These are phyloP conservation scores for Fraxinus nigra DNA, from an alignment of 305 asterid species.

Conservation along the genomic window DNA sequence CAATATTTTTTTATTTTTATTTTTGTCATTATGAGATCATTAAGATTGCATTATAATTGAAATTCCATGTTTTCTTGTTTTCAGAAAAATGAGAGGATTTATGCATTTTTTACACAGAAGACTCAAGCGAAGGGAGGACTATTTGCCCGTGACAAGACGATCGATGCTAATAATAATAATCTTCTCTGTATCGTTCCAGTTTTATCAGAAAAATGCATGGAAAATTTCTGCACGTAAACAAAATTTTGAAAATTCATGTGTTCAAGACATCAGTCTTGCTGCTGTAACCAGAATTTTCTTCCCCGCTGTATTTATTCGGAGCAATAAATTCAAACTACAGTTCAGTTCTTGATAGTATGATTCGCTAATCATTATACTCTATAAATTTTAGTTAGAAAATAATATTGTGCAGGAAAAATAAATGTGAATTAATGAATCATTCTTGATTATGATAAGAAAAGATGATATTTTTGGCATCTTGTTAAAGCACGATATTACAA, in stretches of 20 bases:
- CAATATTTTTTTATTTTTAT: not conserved
- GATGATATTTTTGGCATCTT: slow-evolving; percentile 25
- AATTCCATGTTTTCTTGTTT: slow-evolving; percentile 7
- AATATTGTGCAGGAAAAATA: not conserved
- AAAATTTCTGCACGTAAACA: not conserved
- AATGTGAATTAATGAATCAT: not conserved
- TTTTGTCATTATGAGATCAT: not conserved
- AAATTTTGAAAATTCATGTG: slow-evolving; percentile 8
- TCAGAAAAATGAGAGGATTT: slow-evolving; percentile 37
- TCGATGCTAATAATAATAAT: slow-evolving; percentile 17
- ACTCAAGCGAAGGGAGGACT: not conserved
- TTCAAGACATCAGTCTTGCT: slow-evolving; percentile 20
- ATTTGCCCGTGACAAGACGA: not conserved
- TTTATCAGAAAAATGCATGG: slow-evolving; percentile 13
- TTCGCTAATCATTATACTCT: not conserved
- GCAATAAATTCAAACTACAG: slow-evolving; percentile 11
- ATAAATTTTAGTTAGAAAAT: not conserved
- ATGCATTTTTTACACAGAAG: slow-evolving; percentile 14
- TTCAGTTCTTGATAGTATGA: not conserved
- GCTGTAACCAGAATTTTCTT: slow-evolving; percentile 16
- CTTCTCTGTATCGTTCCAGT: slow-evolving; percentile 47
- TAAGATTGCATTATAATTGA: slow-evolving; percentile 11
- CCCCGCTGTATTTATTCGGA: slow-evolving; percentile 17
- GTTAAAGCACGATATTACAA: slow-evolving; percentile 10
- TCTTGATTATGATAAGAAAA: slow-evolving; percentile 7